Base-by-base conservation (phyloP, 192 early-diverging fungal species). In the Lunasporangiospora selenospora region DNA sequence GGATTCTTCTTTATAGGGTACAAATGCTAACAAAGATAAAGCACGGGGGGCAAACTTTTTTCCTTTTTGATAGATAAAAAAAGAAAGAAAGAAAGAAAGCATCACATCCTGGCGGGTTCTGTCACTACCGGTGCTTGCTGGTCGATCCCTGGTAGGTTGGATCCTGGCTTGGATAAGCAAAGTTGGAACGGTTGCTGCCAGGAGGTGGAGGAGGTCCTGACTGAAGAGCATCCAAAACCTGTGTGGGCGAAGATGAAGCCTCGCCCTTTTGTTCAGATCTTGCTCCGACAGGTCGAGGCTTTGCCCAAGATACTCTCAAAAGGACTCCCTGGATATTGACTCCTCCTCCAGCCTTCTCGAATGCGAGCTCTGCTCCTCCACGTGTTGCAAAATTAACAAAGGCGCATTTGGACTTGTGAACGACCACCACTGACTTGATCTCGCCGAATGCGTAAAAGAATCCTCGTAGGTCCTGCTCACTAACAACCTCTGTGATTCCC, bases 331-430 rank as follows among this genome's bases (percentile, higher is more conserved):
- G 90, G 31, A 98, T 79, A 39, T 79, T 86, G 37, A 88, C 78
- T 19, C 91, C 90, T 51, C 83, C 87, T 48, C 83, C 88, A 8
- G 89, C 78, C 42, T 88, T 84, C 29, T 86, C 80, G 9, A 90
- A 86, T 0, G 92, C 96, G n/a, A 85, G 76, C 76, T 98, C 95
- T 18, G 96, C 96, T n/a, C 82, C 85, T 10, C 81, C 78, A 30
- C 96, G 81, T 4, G 85, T 86, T 16, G 84, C 84, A 76, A 84
- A 98, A 69, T 97, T 98, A 40, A 98, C 77, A 79, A 98, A 98
- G 2, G 95, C 95, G 53, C 92, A 94, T 53, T 87, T 83, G 40
- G 87, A 87, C 67, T 92, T 93, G 45, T 84, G 77, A 18, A 90
- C 85, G 2, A 97, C 81, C 3, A 92, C 86, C 33, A 98, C 77